Evolutionary conservation across 1,284 basidiomycete genomes (phyloP).

Genomic region (Pseudozyma sp.): DNA sequence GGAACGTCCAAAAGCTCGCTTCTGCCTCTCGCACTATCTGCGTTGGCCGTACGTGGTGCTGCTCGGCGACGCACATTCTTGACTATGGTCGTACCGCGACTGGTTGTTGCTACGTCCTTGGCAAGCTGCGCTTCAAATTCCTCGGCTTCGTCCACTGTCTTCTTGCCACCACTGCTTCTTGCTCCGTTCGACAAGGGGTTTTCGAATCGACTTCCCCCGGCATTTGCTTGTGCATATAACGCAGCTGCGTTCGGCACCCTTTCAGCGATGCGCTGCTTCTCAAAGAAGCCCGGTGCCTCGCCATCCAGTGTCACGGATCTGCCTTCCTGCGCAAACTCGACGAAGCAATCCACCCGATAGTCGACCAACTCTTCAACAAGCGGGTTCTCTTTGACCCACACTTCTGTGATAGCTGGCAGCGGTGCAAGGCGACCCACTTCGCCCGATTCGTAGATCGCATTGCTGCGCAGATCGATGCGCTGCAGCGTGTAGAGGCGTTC

Average conservation of each 20-base stretch:
- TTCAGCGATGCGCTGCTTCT: constrained; percentile 74
- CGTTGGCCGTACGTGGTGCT: constrained; percentile 4
- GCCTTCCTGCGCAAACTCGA: constrained; percentile 83
- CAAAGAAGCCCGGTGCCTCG: constrained; percentile 78
- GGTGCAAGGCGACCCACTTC: constrained; percentile 87
- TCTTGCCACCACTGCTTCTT: neutral
- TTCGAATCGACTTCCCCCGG: neutral
- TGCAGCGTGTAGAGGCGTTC: constrained; percentile 86
- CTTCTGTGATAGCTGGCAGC: constrained; percentile 75
- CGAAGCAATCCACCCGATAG: constrained; percentile 82
- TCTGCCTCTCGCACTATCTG: constrained; percentile 8
- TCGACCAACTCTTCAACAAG: constrained; percentile 67
- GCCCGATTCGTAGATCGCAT: constrained; percentile 82
- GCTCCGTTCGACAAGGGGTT: neutral
- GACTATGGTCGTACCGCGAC: constrained; percentile 19
- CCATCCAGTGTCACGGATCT: constrained; percentile 78
- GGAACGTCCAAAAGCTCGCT: constrained; percentile 10
- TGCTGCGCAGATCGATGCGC: constrained; percentile 86
- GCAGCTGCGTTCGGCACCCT: constrained; percentile 21
- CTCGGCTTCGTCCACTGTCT: neutral
- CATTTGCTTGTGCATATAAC: constrained; percentile 1
- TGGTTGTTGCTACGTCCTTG: constrained; percentile 29
- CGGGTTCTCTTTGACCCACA: constrained; percentile 62
- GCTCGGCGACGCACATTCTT: constrained; percentile 29
- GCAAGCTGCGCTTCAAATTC: constrained; percentile 36